Evolutionary conservation across 2,329 filamentous ascomycete species (phyloP).

Genomic region (Fusarium nematophilum): DNA sequence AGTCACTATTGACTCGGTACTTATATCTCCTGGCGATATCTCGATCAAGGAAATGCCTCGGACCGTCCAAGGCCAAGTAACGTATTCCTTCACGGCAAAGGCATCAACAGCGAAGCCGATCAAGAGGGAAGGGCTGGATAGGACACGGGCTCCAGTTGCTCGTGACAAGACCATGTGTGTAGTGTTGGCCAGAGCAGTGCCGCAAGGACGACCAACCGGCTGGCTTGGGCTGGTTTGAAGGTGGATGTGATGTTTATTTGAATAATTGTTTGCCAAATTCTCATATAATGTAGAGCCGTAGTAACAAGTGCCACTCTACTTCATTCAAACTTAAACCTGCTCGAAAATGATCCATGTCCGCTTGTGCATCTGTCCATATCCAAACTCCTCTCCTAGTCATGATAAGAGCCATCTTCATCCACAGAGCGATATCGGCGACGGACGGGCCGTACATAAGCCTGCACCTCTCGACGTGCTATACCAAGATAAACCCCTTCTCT

Average conservation of each 20-base stretch:
- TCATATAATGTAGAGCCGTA: too few relatives aligned
- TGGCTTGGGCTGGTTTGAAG: slow-evolving; percentile 10
- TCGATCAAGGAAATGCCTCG: neutral
- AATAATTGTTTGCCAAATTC: too few relatives aligned
- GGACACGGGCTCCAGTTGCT: slow-evolving; percentile 3
- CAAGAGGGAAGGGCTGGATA: slow-evolving; percentile 1
- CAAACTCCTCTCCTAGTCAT: too few relatives aligned
- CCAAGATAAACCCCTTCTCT: too few relatives aligned
- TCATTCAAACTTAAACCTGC: too few relatives aligned
- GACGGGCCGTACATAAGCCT: too few relatives aligned
- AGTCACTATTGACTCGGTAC: neutral
- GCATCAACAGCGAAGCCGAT: neutral
- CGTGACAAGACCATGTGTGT: slow-evolving; percentile 19
- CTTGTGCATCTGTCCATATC: too few relatives aligned
- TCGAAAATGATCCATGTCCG: too few relatives aligned
- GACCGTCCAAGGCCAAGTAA: neutral
- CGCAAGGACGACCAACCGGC: slow-evolving; percentile 1
- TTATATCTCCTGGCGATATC: neutral
- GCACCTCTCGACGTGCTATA: too few relatives aligned
- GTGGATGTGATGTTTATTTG: neutral
- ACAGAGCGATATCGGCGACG: too few relatives aligned
- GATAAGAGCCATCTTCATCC: too few relatives aligned
- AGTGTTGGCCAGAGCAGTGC: neutral
- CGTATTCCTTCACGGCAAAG: slow-evolving; percentile 1
- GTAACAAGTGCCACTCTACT: too few relatives aligned